Evolutionary conservation across 1,284 basidiomycete species (phyloP).

Genomic region (Clitocybe nebularis): DNA sequence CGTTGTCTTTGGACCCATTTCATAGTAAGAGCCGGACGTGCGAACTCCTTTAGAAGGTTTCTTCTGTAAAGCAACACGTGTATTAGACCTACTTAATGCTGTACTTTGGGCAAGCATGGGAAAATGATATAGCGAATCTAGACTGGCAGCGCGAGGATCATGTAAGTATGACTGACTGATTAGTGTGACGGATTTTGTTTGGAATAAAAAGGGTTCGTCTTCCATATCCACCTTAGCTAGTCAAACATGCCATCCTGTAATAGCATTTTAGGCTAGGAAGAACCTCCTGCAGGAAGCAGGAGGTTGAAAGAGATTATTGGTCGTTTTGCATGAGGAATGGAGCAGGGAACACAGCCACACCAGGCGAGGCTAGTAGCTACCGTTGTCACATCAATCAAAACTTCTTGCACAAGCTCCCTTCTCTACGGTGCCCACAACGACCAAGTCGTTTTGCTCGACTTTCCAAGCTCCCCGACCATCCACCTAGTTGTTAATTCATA

Average conservation of each 20-base stretch:
- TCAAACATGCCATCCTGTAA: too few relatives aligned
- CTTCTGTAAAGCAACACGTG: background rate
- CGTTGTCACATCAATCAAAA: background rate
- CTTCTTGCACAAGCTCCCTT: constrained; percentile 1
- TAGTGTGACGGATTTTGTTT: too few relatives aligned
- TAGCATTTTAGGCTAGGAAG: too few relatives aligned
- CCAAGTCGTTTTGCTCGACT: background rate
- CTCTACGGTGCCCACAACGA: background rate
- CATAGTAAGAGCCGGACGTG: background rate
- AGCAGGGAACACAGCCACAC: constrained; percentile 2
- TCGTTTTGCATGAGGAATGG: too few relatives aligned
- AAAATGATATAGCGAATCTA: background rate
- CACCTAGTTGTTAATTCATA: background rate
- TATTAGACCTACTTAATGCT: background rate
- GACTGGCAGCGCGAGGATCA: background rate
- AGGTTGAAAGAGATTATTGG: too few relatives aligned
- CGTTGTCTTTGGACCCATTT: background rate
- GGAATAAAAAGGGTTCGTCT: too few relatives aligned
- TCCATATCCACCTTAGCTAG: too few relatives aligned
- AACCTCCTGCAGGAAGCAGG: too few relatives aligned
- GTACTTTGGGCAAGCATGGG: background rate
- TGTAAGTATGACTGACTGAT: too few relatives aligned
- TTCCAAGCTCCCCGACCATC: background rate
- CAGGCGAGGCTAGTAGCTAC: background rate
- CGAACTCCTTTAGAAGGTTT: background rate